Evolutionary conservation across 306 rosid genomes (phyloP).

Genomic region (Prosopis cineraria): DNA sequence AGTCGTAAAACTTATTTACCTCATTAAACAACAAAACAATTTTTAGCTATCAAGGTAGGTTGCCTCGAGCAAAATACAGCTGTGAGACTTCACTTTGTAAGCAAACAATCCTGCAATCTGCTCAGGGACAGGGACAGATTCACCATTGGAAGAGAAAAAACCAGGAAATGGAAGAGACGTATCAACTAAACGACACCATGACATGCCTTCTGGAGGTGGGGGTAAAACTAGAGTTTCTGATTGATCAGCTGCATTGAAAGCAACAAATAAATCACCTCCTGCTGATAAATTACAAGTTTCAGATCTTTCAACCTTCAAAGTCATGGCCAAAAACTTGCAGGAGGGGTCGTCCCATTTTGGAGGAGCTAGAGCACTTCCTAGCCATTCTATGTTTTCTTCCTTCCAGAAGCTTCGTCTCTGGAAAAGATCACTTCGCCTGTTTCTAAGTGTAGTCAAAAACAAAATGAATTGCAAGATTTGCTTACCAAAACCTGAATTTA

Average conservation of each 20-base stretch:
- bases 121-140: conserved; percentile 48
- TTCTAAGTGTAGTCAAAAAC: conserved; percentile 68
- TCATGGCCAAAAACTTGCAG: conserved; percentile 81
- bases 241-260: conserved; percentile 68
- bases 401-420: conserved; percentile 64
- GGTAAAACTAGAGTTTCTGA: conserved; percentile 64
- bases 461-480: conserved; percentile 67
- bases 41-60: conserved; percentile 30
- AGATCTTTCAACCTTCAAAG: conserved; percentile 56
- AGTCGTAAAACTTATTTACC: not conserved
- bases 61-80: conserved; percentile 81
- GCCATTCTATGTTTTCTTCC: conserved; percentile 81
- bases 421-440: conserved; percentile 66
- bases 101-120: conserved; percentile 38
- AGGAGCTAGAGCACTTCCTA: conserved; percentile 58
- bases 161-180: conserved; percentile 88
- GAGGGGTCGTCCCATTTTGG: conserved; percentile 84
- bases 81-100: conserved; percentile 64
- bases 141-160: conserved; percentile 60
- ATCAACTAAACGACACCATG: conserved; percentile 73
- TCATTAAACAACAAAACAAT: not conserved
- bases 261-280: conserved; percentile 69
- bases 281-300: conserved; percentile 30
- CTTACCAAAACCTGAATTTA: conserved; percentile 64
- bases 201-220: conserved; percentile 51